Conservation (phyloP, 495 filamentous ascomycete genomes). For the Penicillium lividum region DNA sequence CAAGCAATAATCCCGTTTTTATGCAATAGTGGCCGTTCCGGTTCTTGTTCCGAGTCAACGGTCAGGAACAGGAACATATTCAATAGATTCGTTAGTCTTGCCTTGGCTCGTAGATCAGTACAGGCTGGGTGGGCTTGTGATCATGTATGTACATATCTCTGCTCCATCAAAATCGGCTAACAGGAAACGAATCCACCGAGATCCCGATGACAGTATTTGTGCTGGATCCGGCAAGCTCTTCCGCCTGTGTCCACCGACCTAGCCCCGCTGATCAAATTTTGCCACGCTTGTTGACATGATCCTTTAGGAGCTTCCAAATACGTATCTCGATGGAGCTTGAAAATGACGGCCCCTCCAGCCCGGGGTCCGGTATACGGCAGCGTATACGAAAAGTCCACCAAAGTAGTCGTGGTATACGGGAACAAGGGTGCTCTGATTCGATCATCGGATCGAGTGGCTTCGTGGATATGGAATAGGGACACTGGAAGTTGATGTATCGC, state of each 20-base stretch:
- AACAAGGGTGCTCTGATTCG: constrained; percentile 5
- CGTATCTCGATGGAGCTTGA: background rate
- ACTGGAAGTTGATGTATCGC: constrained; percentile 9
- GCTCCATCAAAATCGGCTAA: constrained; percentile 6
- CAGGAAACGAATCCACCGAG: constrained; percentile 10
- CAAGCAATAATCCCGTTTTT: constrained; percentile 3
- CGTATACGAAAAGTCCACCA: constrained; percentile 5
- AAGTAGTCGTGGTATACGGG: constrained; percentile 7
- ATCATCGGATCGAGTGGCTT: constrained; percentile 18
- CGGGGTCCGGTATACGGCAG: background rate
- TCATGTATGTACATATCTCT: constrained; percentile 10
- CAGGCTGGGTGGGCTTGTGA: background rate
- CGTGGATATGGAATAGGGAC: constrained; percentile 17
- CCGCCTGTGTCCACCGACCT: constrained; percentile 8
- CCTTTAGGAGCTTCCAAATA: background rate
- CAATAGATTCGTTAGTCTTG: background rate
- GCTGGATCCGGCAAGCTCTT: constrained; percentile 9
- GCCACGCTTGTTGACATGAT: background rate
- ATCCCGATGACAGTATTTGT: constrained; percentile 13
- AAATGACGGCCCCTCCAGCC: background rate
- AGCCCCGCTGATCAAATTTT: constrained; percentile 3
- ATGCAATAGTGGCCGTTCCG: background rate
- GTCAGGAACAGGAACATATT: background rate
- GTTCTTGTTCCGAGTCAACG: background rate
- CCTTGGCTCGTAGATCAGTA: background rate